Percentiles rank a stretch among this genome's conserved stretches.
These are phyloP conservation scores for Blastobotrys petasosporus DNA, from an alignment of 1,139 yeast species.

Conservation along the genomic window DNA sequence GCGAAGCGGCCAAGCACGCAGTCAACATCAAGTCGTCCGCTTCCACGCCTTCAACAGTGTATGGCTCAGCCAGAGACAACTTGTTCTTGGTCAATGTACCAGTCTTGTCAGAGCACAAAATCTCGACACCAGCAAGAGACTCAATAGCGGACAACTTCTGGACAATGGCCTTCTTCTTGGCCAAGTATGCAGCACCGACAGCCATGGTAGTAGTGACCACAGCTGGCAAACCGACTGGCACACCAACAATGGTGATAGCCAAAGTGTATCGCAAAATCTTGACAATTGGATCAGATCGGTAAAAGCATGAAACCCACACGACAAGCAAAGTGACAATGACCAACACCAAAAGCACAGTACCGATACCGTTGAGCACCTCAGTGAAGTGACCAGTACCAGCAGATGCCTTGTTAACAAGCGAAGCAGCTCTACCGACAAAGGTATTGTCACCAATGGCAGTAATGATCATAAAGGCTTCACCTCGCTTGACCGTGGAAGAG, in stretches of 20 bases:
- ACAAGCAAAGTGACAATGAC: constrained; percentile 82
- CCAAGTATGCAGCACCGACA: constrained; percentile 94
- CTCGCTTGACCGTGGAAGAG: constrained; percentile 93
- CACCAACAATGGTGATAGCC: constrained; percentile 98
- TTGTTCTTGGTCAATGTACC: constrained; percentile 99
- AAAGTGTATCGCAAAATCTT: constrained; percentile 84
- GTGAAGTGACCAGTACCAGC: constrained; percentile 96
- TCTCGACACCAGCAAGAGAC: constrained; percentile 90
- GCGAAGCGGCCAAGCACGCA: constrained; percentile 96
- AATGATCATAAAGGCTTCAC: constrained; percentile 94
- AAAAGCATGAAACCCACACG: constrained; percentile 94
- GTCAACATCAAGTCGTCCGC: constrained; percentile 96
- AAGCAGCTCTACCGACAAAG: constrained; percentile 95
- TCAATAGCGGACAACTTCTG: constrained; percentile 88
- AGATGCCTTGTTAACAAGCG: constrained; percentile 91
- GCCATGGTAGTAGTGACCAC: constrained; percentile 94
- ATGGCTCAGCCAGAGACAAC: constrained; percentile 93
- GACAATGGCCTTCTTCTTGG: constrained; percentile 87
- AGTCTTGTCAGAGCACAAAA: constrained; percentile 89
- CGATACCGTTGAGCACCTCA: constrained; percentile 96
- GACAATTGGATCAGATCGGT: constrained; percentile 86
- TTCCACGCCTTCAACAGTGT: constrained; percentile 98
- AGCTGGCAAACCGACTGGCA: constrained; percentile 94
- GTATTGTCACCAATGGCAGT: constrained; percentile 93
- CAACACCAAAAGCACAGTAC: constrained; percentile 83